These are phyloP conservation scores for Phanerochaete carnosa DNA, from an alignment of 768 basidiomycete genomes.

Conservation along the genomic window DNA sequence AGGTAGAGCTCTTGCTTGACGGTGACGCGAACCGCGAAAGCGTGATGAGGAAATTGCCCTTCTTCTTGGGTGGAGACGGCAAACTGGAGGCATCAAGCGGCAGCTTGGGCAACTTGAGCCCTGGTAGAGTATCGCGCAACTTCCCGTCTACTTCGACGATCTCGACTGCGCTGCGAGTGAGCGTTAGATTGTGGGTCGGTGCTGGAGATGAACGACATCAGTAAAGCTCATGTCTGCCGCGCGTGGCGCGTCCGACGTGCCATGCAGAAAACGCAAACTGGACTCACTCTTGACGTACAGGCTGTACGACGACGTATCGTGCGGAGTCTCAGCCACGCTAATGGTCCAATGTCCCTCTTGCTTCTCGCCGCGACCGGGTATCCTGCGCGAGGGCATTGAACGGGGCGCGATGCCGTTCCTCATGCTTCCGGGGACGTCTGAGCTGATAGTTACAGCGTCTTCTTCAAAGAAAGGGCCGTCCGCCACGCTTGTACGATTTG, in stretches of 20 bases:
- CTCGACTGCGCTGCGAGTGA: conserved; percentile 74
- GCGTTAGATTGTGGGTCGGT: conserved; percentile 85
- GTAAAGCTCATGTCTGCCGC: conserved; percentile 13
- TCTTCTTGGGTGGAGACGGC: conserved; percentile 63
- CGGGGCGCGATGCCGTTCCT: conserved; percentile 23
- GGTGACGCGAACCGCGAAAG: conserved; percentile 82
- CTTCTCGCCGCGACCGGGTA: conserved; percentile 60
- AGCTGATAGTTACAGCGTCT: conserved; percentile 25
- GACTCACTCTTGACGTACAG: conserved; percentile 90
- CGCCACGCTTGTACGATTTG: conserved; percentile 35
- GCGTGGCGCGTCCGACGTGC: not conserved
- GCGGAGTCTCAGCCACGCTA: conserved; percentile 82
- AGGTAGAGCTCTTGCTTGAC: conserved; percentile 43
- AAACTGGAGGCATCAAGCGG: conserved; percentile 57
- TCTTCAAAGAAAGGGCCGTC: conserved; percentile 43
- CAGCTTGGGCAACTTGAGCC: conserved; percentile 53
- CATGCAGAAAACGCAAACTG: conserved; percentile 16
- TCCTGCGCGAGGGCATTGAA: conserved; percentile 30
- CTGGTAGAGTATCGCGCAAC: conserved; percentile 63
- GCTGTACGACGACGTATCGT: conserved; percentile 69
- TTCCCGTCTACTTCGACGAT: conserved; percentile 80
- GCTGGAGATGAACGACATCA: conserved; percentile 46
- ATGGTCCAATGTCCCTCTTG: conserved; percentile 86
- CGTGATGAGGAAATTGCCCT: conserved; percentile 75
- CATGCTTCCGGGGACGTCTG: conserved; percentile 19